Base-by-base conservation (phyloP, 2,329 filamentous ascomycete genomes). In the Trichoderma oligosporum region DNA sequence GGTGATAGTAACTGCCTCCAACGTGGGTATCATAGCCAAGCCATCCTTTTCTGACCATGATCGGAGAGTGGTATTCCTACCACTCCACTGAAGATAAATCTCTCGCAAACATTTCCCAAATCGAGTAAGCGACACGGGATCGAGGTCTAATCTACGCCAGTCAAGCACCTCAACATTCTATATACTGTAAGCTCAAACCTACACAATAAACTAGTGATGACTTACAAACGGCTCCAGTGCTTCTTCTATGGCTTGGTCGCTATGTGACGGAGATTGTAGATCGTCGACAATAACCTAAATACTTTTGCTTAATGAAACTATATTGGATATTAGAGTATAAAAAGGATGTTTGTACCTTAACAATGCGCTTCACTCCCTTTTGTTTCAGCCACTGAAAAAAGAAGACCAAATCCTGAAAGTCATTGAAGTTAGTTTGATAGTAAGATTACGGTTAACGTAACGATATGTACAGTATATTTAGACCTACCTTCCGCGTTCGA, bases 81-180 rank as follows among this genome's bases (percentile, higher is more conserved):
- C 36, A 7, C 49, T 53, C 35, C 49, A 53, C 6, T 44, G 24
- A 14, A 53, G 49, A 25, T 42, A 16, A 35, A 53, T n/a, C n/a
- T 42, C 25, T 1, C 49, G 49, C 7, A 53, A 27, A 16, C 16
- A 33, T 27, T 8, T 22, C 2, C 49, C 49, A 24, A 53, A 14
- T n/a, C 24, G 24, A 20, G 24, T 20, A 4, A 53, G 49, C 16
- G 49, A 44, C 16, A 44, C n/a, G 5, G 49, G 49, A 18, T 53
- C 49, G 12, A 53, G 24, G 18, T 53, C 49, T 16, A 53, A 44
- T 44, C 49, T 44, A 0, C 35, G 36, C 49, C 49, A 53, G 16
- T 53, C 49, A 4, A 53, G 49, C 33, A 42, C 16, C 49, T 53
- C 49, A 29, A 44, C 49, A 31, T 25, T 18, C 49, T 53, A 38